Evolutionary conservation across 257 asterid genomes (phyloP).

Genomic region (Primulina huaijiensis): DNA sequence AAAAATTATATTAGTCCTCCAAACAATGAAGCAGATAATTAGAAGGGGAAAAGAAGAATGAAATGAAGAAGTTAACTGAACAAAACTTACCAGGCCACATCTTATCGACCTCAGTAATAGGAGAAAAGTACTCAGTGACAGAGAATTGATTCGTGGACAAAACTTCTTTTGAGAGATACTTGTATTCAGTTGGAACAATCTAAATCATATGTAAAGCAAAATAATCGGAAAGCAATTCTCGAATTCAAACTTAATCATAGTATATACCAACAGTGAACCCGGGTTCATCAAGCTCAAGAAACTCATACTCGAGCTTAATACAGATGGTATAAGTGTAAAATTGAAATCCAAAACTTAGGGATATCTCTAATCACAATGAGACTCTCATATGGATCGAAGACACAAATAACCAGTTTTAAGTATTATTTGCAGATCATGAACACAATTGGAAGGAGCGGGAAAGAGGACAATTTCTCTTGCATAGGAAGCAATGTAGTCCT

Average conservation of each 20-base stretch:
- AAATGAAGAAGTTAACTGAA: slow-evolving; percentile 4
- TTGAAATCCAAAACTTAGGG: slow-evolving; percentile 17
- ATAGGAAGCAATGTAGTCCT: neutral
- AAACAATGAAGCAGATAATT: neutral
- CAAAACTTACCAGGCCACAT: slow-evolving; percentile 84
- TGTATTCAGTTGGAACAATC: slow-evolving; percentile 98
- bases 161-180: slow-evolving; percentile 74
- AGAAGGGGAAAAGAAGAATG: slow-evolving; percentile 8
- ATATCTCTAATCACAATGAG: slow-evolving; percentile 4
- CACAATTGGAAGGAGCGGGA: slow-evolving; percentile 18
- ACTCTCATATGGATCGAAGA: slow-evolving; percentile 13
- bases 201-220: slow-evolving; percentile 32
- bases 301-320: neutral
- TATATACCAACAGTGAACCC: slow-evolving; percentile 3
- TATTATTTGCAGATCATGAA: neutral
- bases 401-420: slow-evolving; percentile 7
- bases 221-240: slow-evolving; percentile 13
- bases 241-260: slow-evolving; percentile 14
- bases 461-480: slow-evolving; percentile 8
- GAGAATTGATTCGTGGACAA: slow-evolving; percentile 94
- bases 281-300: neutral
- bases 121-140: slow-evolving; percentile 89
- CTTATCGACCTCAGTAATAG: slow-evolving; percentile 65
- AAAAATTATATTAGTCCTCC: slow-evolving; percentile 16
- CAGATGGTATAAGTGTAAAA: neutral